Evolutionary conservation across 2,329 filamentous ascomycete genomes (phyloP), one percentile per base, ranked within the genome.

Genomic region (Pseudonectria buxi): DNA sequence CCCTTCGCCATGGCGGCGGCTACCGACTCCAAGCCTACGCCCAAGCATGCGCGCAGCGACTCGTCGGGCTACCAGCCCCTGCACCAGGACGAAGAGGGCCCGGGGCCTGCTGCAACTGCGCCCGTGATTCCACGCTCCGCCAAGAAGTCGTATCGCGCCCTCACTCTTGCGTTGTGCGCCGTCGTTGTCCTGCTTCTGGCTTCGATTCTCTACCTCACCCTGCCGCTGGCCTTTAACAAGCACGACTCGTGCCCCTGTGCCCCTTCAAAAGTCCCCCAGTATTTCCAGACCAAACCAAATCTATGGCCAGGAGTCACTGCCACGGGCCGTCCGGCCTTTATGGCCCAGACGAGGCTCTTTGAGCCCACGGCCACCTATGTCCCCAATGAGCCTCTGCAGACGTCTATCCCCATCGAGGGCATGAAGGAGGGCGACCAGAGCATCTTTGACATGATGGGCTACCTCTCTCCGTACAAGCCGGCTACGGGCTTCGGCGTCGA

Each of bases 401-500:
- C 83, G 2, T 74, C 76, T 25, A 67, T 82, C 14, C 81, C 83
- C 0, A 81, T 87, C 33, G 54, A 69, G 34, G 81, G 80, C 16
- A 67, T 68, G 60, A 69, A 69, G 31, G 58, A 61, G 3, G 62
- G 71, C 18, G 74, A 80, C 50, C 63, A 70, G 45, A 83, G 76
- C 58, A 83, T 87, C 48, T 87, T 86, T 58, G 69, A 78, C 42
- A 66, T 80, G 51, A 80, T 85, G 68, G 84, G 80, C 32, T 68
- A 51, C 38, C 58, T 87, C 22, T 78, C 76, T 26, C 81, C 83
- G 4, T 88, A 87, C 57, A 75, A 74, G 41, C 78, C 82, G 0
- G 78, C 81, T 36, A 74, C 81, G 0, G 84, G 84, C 1, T 88
- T 87, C 44, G 84, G 84, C 3, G 81, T 85, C 1, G 65, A 81